Base-by-base conservation (phyloP, 129 eudicot species). In the Tanacetum coccineum region DNA sequence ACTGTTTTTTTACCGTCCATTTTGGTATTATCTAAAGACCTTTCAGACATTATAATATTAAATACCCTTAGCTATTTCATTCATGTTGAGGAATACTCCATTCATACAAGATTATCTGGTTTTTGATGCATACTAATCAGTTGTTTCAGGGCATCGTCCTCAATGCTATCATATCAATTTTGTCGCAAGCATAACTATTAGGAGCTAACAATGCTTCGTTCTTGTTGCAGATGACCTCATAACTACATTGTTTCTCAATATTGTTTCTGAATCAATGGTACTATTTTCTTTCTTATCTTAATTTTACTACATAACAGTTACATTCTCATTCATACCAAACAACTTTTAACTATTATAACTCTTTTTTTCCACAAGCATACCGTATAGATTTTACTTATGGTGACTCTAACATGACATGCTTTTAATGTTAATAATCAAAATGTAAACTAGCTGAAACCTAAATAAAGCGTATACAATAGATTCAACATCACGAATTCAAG, bases 171-270 rank as follows among this genome's bases (percentile, higher is more conserved):
- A 49, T 12, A 46, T 64, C 42, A 36, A 36, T 7, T 64, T 45
- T 46, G 22, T 64, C 8, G 25, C 21, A 46, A n/a, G 69, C 54
- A 11, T 64, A 44, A 14, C 47, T 22, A 64, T 46, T 63, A 21
- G 17, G n/a, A 63, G 36, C 2, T 21, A 64, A 46, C 22, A 42
- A 11, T 13, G 59, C 46, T 22, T 66, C 48, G 59, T 25, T 26
- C 25, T 22, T 48, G 70, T n/a, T 21, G n/a, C 14, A 21, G 47
- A 45, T 19, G 25, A 25, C 6, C 70, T 47, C 25, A 47, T 44
- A 12, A 44, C 7, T 21, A 62, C 51, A 14, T 8, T 53, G 59
- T 15, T n/a, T n/a, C n/a, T 53, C 19, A 64, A 21, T 5, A 5
- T 7, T 36, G 2, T 36, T 7, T 49, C 26, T 66, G 26, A 62